Evolutionary conservation across 495 filamentous ascomycete species (phyloP).

Genomic region (Parachaetomium inaequale): DNA sequence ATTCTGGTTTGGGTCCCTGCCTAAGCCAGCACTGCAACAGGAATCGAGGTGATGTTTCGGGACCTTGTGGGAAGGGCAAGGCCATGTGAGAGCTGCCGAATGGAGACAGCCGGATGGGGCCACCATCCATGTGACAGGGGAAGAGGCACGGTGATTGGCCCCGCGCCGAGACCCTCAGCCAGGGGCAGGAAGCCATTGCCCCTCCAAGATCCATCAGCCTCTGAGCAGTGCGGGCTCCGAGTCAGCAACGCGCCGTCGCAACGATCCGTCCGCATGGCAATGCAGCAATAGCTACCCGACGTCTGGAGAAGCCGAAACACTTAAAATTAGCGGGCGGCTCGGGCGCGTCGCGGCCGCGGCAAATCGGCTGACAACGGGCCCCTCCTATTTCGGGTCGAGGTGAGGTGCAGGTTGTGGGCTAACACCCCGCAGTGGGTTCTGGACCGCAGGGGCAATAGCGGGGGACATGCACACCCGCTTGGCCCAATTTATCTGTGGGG

Average conservation of each 20-base stretch:
- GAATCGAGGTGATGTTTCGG: conserved; percentile 14
- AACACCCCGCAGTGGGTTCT: conserved; percentile 13
- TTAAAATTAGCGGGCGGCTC: neutral
- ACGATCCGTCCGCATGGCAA: neutral
- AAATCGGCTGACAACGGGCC: neutral
- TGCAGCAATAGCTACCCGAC: neutral
- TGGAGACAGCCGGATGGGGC: conserved; percentile 17
- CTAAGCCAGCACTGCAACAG: neutral
- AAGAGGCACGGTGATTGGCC: conserved; percentile 3
- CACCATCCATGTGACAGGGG: conserved; percentile 9
- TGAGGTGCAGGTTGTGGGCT: conserved; percentile 1
- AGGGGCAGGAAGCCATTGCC: conserved; percentile 1
- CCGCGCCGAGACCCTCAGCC: neutral
- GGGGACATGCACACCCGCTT: neutral
- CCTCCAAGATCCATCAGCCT: conserved; percentile 4
- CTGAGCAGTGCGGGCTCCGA: neutral
- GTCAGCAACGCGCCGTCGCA: neutral
- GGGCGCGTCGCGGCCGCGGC: neutral
- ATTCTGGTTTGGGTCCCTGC: neutral
- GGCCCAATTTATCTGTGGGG: conserved; percentile 1
- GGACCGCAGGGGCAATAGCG: conserved; percentile 4
- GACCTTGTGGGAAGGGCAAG: conserved; percentile 12
- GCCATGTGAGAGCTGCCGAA: conserved; percentile 17
- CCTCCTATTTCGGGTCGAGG: conserved; percentile 13
- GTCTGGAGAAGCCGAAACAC: neutral